Evolutionary conservation across 805 yeast species (phyloP).

Genomic region (Zygotorulaspora sp.): DNA sequence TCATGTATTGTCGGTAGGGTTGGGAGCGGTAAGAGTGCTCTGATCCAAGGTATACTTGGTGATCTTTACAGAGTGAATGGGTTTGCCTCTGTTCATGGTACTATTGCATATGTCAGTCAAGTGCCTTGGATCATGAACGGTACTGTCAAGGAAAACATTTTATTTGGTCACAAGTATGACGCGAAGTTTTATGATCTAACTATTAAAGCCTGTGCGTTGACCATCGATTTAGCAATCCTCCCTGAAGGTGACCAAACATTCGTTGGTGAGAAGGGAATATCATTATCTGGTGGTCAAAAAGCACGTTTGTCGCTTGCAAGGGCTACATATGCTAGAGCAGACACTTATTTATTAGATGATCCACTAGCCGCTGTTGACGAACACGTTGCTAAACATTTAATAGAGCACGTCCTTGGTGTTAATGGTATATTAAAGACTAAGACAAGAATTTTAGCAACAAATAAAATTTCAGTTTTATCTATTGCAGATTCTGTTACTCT

Average conservation of each 20-base stretch:
- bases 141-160: constrained; percentile 80
- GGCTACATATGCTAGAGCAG: constrained; percentile 93
- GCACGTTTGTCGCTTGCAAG: constrained; percentile 92
- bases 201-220: constrained; percentile 81
- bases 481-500: constrained; percentile 68
- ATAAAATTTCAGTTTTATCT: constrained; percentile 74
- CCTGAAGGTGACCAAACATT: constrained; percentile 89
- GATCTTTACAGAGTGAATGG: constrained; percentile 77
- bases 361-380: constrained; percentile 96
- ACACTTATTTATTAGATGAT: constrained; percentile 85
- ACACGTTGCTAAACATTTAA: constrained; percentile 86
- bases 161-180: constrained; percentile 85
- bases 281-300: constrained; percentile 96
- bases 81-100: constrained; percentile 64
- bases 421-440: constrained; percentile 70
- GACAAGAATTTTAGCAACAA: constrained; percentile 78
- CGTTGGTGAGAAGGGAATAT: constrained; percentile 96
- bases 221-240: constrained; percentile 68
- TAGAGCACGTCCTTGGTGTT: constrained; percentile 77
- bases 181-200: constrained; percentile 76
- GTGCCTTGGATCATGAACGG: constrained; percentile 98
- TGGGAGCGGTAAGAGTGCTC: constrained; percentile 85
- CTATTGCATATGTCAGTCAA: constrained; percentile 85
- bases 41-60: constrained; percentile 75
- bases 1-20: constrained; percentile 86